Conservation (phyloP, 2,329 filamentous ascomycete species). For the Colletotrichum sp. region DNA sequence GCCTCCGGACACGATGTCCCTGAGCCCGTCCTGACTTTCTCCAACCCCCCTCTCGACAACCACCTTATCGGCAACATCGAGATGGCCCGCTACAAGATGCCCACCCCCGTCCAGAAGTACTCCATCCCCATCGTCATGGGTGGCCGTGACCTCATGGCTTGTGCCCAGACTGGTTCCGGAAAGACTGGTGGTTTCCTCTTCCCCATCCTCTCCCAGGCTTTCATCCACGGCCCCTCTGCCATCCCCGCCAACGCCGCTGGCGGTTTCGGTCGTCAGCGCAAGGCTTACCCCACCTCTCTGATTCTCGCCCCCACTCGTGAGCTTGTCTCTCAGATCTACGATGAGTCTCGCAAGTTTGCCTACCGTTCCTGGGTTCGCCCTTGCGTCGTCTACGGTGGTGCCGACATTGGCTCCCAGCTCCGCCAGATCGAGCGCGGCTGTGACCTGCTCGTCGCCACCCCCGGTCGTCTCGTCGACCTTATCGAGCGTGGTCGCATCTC, state of each 20-base stretch:
- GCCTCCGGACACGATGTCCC: constrained; percentile 93
- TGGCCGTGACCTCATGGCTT: constrained; percentile 98
- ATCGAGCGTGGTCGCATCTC: constrained; percentile 99
- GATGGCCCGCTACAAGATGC: constrained; percentile 91
- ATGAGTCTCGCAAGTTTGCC: constrained; percentile 96
- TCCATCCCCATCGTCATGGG: constrained; percentile 99
- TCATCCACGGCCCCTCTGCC: constrained; percentile 82
- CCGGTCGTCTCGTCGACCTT: constrained; percentile 95
- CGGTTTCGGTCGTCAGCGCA: constrained; percentile 88
- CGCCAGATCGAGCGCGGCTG: constrained; percentile 97
- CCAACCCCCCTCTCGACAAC: constrained; percentile 92
- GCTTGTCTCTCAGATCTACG: constrained; percentile 97
- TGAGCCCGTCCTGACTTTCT: constrained; percentile 89
- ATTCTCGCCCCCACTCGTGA: constrained; percentile 97
- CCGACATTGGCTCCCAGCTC: constrained; percentile 97
- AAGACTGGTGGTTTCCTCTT: constrained; percentile 99
- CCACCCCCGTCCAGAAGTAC: constrained; percentile 98
- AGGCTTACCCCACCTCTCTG: constrained; percentile 95
- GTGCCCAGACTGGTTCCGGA: constrained; percentile 98
- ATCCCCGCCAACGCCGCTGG: constrained; percentile 67
- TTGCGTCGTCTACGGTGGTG: constrained; percentile 98
- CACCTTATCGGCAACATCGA: constrained; percentile 93
- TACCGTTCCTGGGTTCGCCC: constrained; percentile 99
- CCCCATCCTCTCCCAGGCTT: constrained; percentile 97
- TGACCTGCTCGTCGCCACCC: constrained; percentile 95